These are phyloP conservation scores for Aspergillus eucalypticola DNA, from an alignment of 2,329 filamentous ascomycete genomes.

Conservation along the genomic window DNA sequence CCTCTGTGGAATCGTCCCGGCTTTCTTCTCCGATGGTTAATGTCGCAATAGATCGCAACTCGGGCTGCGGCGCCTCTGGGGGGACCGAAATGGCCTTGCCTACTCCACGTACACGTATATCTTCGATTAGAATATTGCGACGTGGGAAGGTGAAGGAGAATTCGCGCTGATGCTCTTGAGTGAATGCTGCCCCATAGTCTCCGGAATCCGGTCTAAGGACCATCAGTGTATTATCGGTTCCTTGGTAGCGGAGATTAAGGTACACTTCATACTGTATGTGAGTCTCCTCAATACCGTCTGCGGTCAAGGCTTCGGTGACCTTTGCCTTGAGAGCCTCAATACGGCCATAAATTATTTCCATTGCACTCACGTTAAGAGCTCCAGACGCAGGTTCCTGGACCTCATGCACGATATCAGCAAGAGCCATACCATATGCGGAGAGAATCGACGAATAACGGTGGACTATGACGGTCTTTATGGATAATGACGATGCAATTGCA, in stretches of 20 bases:
- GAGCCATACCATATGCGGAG: slow-evolving; percentile 88
- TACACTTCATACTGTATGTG: slow-evolving; percentile 40
- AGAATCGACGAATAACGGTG: slow-evolving; percentile 90
- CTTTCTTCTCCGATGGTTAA: slow-evolving; percentile 64
- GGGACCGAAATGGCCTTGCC: not conserved
- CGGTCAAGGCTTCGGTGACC: slow-evolving; percentile 28
- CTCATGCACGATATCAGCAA: slow-evolving; percentile 91
- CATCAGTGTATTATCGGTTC: slow-evolving; percentile 53
- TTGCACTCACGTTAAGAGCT: not conserved
- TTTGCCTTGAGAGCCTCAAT: slow-evolving; percentile 45
- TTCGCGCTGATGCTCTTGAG: slow-evolving; percentile 52
- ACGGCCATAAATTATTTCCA: not conserved
- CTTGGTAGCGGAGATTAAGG: slow-evolving; percentile 53
- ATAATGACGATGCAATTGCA: slow-evolving; percentile 81
- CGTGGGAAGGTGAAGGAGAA: slow-evolving; percentile 37
- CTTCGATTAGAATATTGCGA: slow-evolving; percentile 66
- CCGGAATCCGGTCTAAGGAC: slow-evolving; percentile 67
- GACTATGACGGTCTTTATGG: slow-evolving; percentile 80
- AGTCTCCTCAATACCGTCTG: not conserved
- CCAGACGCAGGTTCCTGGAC: slow-evolving; percentile 57
- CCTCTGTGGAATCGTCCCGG: slow-evolving; percentile 51
- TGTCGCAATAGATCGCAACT: slow-evolving; percentile 48
- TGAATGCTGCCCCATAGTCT: slow-evolving; percentile 57
- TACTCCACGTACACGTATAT: slow-evolving; percentile 72
- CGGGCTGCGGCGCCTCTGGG: not conserved